Evolutionary conservation across 1,284 basidiomycete species (phyloP).

Genomic region (Austroboletus novae-zelandiae): DNA sequence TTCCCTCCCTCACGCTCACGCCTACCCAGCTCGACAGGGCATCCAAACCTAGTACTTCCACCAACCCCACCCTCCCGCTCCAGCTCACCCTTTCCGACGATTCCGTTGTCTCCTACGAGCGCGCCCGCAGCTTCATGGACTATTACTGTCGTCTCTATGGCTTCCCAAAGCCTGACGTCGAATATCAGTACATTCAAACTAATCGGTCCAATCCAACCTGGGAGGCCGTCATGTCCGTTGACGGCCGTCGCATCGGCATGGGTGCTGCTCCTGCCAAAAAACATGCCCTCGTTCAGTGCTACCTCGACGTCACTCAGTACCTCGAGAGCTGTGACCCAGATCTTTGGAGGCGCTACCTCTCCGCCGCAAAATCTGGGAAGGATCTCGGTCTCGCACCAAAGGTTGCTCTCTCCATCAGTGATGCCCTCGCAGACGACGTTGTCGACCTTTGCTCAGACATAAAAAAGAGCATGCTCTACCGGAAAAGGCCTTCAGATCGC

Average conservation of each 20-base stretch:
- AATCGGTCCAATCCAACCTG: constrained; percentile 44
- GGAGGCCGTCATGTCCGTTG: constrained; percentile 84
- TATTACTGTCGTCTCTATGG: constrained; percentile 87
- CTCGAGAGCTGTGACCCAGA: constrained; percentile 80
- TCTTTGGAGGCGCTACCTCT: constrained; percentile 75
- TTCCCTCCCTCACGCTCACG: not conserved
- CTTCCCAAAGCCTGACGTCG: constrained; percentile 81
- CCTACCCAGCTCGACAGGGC: constrained; percentile 27
- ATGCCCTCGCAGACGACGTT: constrained; percentile 71
- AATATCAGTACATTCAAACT: constrained; percentile 41
- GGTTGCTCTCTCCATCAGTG: constrained; percentile 70
- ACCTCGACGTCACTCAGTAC: constrained; percentile 86
- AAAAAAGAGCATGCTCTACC: constrained; percentile 50
- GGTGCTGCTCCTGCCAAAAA: constrained; percentile 77
- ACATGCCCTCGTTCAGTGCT: constrained; percentile 69
- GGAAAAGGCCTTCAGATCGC: constrained; percentile 40
- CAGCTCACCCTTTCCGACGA: constrained; percentile 62
- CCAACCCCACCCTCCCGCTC: constrained; percentile 6
- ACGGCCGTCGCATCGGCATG: constrained; percentile 78
- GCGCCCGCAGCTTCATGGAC: constrained; percentile 90
- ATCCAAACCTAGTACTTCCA: constrained; percentile 20
- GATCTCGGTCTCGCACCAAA: constrained; percentile 71
- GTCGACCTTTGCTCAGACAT: constrained; percentile 72
- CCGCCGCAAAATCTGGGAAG: constrained; percentile 59
- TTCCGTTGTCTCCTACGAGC: constrained; percentile 65